A percentile compares a stretch with the other conserved stretches of the same genome.
These are phyloP conservation scores for Colletotrichum camelliae DNA, from an alignment of 2,329 filamentous ascomycete species.

Conservation along the genomic window DNA sequence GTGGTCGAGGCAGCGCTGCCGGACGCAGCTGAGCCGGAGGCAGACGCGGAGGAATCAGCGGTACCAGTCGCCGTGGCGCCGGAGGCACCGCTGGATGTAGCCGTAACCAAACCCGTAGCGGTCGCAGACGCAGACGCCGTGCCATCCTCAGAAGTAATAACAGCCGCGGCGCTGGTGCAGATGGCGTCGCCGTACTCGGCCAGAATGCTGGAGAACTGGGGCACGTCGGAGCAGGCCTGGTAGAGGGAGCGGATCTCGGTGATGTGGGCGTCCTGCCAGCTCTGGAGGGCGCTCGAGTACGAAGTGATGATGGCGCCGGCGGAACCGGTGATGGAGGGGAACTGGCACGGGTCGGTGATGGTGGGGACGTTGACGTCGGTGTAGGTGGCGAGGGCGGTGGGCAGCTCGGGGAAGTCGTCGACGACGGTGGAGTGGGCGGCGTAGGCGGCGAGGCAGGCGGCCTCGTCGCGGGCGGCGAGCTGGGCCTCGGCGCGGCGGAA, in stretches of 20 bases:
- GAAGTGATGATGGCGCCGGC: slow-evolving; percentile 28
- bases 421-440: slow-evolving; percentile 17
- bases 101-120: not conserved
- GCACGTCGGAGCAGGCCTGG: slow-evolving; percentile 31
- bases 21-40: not conserved
- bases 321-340: slow-evolving; percentile 31
- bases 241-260: slow-evolving; percentile 24
- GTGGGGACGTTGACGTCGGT: slow-evolving; percentile 24
- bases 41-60: not conserved
- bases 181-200: not conserved
- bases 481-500: not conserved
- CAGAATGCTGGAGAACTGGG: slow-evolving; percentile 4
- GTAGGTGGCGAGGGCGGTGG: slow-evolving; percentile 25
- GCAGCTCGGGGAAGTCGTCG: slow-evolving; percentile 19
- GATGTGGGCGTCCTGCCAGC: slow-evolving; percentile 28
- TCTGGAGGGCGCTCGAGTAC: slow-evolving; percentile 25
- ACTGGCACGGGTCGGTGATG: slow-evolving; percentile 25
- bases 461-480: slow-evolving; percentile 3
- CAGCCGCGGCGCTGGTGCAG: not conserved
- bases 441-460: slow-evolving; percentile 18
- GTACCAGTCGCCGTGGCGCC: not conserved
- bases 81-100: not conserved
- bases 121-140: not conserved
- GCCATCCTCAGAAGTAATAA: not conserved
- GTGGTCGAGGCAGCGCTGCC: not conserved